Percentiles rank a stretch among this genome's conserved stretches.
Evolutionary conservation across 805 yeast genomes (phyloP).

Genomic region (Pichia nanzhaoensis): DNA sequence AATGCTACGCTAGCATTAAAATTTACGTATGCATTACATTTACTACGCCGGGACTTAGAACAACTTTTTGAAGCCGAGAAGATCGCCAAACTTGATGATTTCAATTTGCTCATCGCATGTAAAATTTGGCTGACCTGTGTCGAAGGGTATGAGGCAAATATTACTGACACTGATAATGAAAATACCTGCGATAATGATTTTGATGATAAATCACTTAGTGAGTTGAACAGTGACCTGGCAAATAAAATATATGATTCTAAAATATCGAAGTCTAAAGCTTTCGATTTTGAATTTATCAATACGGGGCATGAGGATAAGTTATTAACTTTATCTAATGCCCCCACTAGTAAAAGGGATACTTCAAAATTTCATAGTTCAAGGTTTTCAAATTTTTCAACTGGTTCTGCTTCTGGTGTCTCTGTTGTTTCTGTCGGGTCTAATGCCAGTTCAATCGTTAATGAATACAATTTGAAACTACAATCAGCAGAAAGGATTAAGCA

Average conservation of each 20-base stretch:
- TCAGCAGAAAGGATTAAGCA: constrained; percentile 23
- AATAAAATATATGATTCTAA: too few relatives aligned
- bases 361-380: constrained; percentile 1
- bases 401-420: constrained; percentile 7
- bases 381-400: constrained; percentile 1
- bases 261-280: too few relatives aligned
- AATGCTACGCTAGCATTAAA: constrained; percentile 31
- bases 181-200: neutral
- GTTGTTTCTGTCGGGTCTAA: neutral
- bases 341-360: neutral
- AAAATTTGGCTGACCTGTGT: constrained; percentile 30
- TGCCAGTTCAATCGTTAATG: constrained; percentile 14
- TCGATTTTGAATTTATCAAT: too few relatives aligned
- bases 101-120: constrained; percentile 29
- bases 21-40: constrained; percentile 43
- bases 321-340: constrained; percentile 1
- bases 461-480: constrained; percentile 12
- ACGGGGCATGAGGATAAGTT: neutral
- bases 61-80: constrained; percentile 33
- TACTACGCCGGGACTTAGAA: constrained; percentile 42
- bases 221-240: too few relatives aligned
- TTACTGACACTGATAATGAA: neutral
- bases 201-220: neutral
- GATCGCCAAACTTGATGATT: constrained; percentile 25
- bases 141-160: constrained; percentile 9